Conservation (phyloP, 768 basidiomycete genomes). For the Lyophyllum semitale region DNA sequence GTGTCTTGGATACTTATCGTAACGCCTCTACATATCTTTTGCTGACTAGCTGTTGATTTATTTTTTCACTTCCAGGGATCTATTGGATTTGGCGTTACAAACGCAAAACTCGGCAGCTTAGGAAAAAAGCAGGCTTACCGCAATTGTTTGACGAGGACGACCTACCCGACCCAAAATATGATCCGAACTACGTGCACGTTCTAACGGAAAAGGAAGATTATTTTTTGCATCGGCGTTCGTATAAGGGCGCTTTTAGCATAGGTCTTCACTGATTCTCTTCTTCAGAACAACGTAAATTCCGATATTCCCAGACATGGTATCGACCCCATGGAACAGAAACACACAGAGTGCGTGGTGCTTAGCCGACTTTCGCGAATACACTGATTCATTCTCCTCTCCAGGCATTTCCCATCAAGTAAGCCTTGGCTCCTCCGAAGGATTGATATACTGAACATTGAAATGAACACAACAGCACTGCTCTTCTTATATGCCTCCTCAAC, state of each 20-base stretch:
- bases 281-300: constrained; percentile 69
- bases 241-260: neutral
- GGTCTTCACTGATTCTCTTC: constrained; percentile 1
- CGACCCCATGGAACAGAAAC: constrained; percentile 83
- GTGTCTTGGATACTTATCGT: constrained; percentile 78
- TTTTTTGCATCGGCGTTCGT: constrained; percentile 65
- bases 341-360: constrained; percentile 53
- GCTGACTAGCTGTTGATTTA: neutral
- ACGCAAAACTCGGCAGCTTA: constrained; percentile 54
- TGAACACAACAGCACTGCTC: constrained; percentile 51
- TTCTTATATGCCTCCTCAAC: constrained; percentile 71
- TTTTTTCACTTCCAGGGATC: constrained; percentile 49
- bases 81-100: constrained; percentile 76
- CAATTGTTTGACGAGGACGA: constrained; percentile 76
- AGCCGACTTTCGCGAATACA: neutral
- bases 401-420: constrained; percentile 73
- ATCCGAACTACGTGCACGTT: constrained; percentile 72
- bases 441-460: neutral
- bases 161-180: constrained; percentile 75
- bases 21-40: constrained; percentile 20
- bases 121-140: constrained; percentile 65
- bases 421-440: neutral
- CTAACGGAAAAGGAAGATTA: constrained; percentile 65
- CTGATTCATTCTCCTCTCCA: constrained; percentile 24
- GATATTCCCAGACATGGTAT: constrained; percentile 82